Base-by-base conservation (phyloP, 192 early-diverging fungal genomes). In the Coemansia sp. region DNA sequence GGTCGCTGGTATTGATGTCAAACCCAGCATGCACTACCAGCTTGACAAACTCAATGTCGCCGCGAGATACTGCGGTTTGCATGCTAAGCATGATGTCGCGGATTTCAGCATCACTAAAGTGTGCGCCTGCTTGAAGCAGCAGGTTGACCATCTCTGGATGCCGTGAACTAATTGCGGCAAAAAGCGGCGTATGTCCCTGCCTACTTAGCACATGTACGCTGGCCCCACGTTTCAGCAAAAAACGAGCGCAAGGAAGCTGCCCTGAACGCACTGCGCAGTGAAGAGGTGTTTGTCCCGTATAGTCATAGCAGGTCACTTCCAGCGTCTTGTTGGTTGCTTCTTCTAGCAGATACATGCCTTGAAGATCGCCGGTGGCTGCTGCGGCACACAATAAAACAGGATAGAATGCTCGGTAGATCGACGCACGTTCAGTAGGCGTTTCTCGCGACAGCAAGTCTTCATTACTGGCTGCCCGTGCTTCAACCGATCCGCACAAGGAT, bases 201-300 rank as follows among this genome's bases (percentile, higher is more conserved):
- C 87, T 79, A 75, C 97, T 95, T 5, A 93, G 83, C 17, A 87
- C 77, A 64, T 99, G 95, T 15, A 97, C 89, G 30, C 88, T 91
- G 5, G 94, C 91, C 3, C 97, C 97, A 55, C 88, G 83, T 23
- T 75, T 65, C 5, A 97, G 63, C 43, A 97, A 57, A 44, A 88
- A 92, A 36, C 88, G 81, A 0, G 90, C 88, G 8, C 87, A 83
- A 3, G 80, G 76, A 5, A 86, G 59, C 53, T 93, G 85, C 14
- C 89, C 88, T 20, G 88, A 86, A 14, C 83, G 71, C 36, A 87
- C 87, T 1, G 94, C 94, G 37, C 93, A 82, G 64, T 97, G 95
- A 41, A 98, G 79, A 0, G 93, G 88, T 0, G 91, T 90, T 34
- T 87, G 79, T 0, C 88, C 87, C 48, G 90, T 87, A 63, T 92